Base-by-base conservation (phyloP, 495 filamentous ascomycete genomes). In the Arthonia radiata region DNA sequence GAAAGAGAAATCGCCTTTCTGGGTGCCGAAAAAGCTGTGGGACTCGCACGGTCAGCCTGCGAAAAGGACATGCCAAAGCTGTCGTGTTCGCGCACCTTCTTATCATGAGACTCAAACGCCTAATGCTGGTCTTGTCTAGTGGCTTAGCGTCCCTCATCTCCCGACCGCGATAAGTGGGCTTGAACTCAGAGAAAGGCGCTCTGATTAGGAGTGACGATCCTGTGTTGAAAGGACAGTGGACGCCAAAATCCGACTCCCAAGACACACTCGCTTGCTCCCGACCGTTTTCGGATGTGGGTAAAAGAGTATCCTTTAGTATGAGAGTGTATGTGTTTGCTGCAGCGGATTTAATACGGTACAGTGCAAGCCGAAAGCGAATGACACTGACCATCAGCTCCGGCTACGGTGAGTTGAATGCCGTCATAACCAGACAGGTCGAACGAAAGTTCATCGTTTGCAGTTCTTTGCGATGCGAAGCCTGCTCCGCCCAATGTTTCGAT, bases 401-500 rank as follows among this genome's bases (percentile, higher is more conserved):
- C 32, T 18, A 50, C 32, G 4, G 37, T 17, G 8, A 52, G 24
- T 24, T 27, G 11, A 23, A 53, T 40, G 13, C 44, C 48, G 26
- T 46, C 39, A 31, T 46, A 48, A 5, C 24, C 22, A 2, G 39
- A 40, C 2, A 52, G 39, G 26, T 57, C 40, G 42, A 45, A 53
- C 14, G 34, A 27, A 8, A 15, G 24, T 23, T 45, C 33, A 12
- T 46, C 40, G 10, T 33, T 34, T 25, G 37, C 29, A 7, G 76
- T 76, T 15, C 71, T 62, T 36, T 82, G 75, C 0, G 62, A 70
- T 1, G 79, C 77, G 40, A 89, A 90, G 3, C 78, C 80, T 1
- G 80, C 77, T 6, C 75, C 75, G 8, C 74, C 74, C 0, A 89
- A 63, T 0, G 68, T 64, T n/a, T 49, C 54, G 25, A 69, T 72